Evolutionary conservation across 2,329 filamentous ascomycete genomes (phyloP).

Genomic region (Aspergillus novoparasiticus): DNA sequence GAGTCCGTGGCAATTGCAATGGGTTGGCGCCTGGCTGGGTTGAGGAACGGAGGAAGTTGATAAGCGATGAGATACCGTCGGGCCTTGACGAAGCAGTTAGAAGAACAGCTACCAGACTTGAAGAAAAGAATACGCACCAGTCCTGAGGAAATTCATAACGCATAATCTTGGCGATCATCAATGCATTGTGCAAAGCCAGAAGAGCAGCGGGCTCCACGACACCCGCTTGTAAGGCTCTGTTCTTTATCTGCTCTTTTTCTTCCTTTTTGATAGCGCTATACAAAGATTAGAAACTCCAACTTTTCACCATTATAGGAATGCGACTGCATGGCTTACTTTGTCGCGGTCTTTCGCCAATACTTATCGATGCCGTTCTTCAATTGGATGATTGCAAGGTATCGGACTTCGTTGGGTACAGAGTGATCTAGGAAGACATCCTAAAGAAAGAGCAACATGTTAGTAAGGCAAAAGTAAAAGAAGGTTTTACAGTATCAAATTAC

Average conservation of each 20-base stretch:
- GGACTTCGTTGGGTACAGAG: conserved; percentile 72
- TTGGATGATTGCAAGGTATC: conserved; percentile 89
- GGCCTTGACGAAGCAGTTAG: conserved; percentile 38
- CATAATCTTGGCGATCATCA: conserved; percentile 84
- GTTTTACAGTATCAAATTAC: conserved; percentile 41
- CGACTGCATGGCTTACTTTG: conserved; percentile 55
- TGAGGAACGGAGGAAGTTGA: conserved; percentile 64
- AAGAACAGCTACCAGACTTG: no score
- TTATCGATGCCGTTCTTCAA: conserved; percentile 96
- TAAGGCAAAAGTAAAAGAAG: not conserved
- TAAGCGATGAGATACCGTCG: conserved; percentile 55
- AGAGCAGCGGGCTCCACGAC: conserved; percentile 74
- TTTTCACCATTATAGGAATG: not conserved
- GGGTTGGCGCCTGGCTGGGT: conserved; percentile 58
- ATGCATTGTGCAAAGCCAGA: conserved; percentile 82
- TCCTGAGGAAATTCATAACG: conserved; percentile 86
- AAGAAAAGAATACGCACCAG: conserved; percentile 57
- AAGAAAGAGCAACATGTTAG: not conserved
- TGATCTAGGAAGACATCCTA: conserved; percentile 81
- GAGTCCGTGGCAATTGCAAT: conserved; percentile 68
- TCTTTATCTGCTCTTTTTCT: conserved; percentile 77
- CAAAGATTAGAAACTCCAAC: conserved; percentile 19
- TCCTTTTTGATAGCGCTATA: conserved; percentile 61
- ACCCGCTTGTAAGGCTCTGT: conserved; percentile 73
- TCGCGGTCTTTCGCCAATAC: conserved; percentile 83